Evolutionary conservation across 2,329 filamentous ascomycete genomes (phyloP).

Genomic region (Fusarium transvaalense): DNA sequence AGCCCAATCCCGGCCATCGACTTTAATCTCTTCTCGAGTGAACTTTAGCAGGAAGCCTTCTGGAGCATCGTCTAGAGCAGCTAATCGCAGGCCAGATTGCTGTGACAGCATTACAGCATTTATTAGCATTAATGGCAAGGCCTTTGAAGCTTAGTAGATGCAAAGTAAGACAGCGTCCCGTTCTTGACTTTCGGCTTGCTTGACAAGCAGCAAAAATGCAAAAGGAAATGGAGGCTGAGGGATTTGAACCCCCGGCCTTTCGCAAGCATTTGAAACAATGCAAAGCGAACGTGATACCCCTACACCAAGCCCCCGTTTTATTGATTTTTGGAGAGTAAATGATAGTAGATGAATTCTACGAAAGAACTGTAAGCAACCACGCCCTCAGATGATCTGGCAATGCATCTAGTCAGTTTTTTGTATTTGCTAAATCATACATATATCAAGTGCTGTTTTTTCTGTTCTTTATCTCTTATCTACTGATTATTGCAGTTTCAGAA

Average conservation of each 20-base stretch:
- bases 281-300: slow-evolving; percentile 49
- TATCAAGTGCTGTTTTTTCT: background rate
- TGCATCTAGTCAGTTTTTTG: background rate
- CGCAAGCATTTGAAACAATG: slow-evolving; percentile 38
- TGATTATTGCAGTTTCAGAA: background rate
- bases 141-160: too few species aligned
- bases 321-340: rapidly evolving
- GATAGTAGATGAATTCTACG: background rate
- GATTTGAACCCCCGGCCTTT: slow-evolving; percentile 51
- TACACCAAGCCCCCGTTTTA: slow-evolving; percentile 48
- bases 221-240: slow-evolving; percentile 45
- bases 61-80: background rate
- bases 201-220: background rate
- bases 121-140: too few species aligned
- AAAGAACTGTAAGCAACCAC: too few species aligned
- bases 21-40: background rate
- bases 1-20: background rate
- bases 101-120: too few species aligned
- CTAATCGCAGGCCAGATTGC: background rate
- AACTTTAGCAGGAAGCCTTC: background rate
- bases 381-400: background rate
- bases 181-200: too few species aligned
- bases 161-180: background rate
- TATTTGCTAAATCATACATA: background rate
- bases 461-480: background rate